Evolutionary conservation across 2,329 filamentous ascomycete genomes (phyloP).

Genomic region (Torrubiella hemipterigena): DNA sequence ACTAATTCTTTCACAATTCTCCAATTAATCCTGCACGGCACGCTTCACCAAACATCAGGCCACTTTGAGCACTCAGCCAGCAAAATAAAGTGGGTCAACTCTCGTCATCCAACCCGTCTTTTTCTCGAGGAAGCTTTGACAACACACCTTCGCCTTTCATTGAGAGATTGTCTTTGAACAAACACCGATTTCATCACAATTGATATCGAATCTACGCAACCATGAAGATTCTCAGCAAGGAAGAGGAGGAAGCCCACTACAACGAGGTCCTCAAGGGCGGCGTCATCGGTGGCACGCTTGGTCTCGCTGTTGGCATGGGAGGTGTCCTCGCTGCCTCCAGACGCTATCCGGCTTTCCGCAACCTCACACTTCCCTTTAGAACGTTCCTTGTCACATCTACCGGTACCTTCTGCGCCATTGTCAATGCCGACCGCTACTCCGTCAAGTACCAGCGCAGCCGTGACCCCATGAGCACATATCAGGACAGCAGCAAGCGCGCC

Average conservation of each 20-base stretch:
- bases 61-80: too few relatives aligned
- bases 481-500: slow-evolving; percentile 48
- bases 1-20: too few relatives aligned
- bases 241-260: slow-evolving; percentile 86
- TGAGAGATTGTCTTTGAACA: too few relatives aligned
- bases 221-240: slow-evolving; percentile 94
- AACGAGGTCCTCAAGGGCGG: slow-evolving; percentile 69
- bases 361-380: slow-evolving; percentile 79
- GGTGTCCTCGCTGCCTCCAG: slow-evolving; percentile 57
- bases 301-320: slow-evolving; percentile 52
- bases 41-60: too few relatives aligned
- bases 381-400: slow-evolving; percentile 77
- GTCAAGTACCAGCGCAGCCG: slow-evolving; percentile 54
- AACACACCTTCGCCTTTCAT: too few relatives aligned
- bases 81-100: too few relatives aligned
- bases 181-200: too few relatives aligned
- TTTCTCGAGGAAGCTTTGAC: too few relatives aligned
- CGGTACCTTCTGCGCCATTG: slow-evolving; percentile 77
- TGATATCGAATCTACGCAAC: too few relatives aligned
- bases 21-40: too few relatives aligned
- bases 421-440: slow-evolving; percentile 65
- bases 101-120: too few relatives aligned
- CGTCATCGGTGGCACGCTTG: slow-evolving; percentile 55
- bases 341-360: slow-evolving; percentile 67
- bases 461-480: slow-evolving; percentile 57